These are phyloP conservation scores for Coffea eugenioides DNA, from an alignment of 257 asterid species.

Conservation along the genomic window DNA sequence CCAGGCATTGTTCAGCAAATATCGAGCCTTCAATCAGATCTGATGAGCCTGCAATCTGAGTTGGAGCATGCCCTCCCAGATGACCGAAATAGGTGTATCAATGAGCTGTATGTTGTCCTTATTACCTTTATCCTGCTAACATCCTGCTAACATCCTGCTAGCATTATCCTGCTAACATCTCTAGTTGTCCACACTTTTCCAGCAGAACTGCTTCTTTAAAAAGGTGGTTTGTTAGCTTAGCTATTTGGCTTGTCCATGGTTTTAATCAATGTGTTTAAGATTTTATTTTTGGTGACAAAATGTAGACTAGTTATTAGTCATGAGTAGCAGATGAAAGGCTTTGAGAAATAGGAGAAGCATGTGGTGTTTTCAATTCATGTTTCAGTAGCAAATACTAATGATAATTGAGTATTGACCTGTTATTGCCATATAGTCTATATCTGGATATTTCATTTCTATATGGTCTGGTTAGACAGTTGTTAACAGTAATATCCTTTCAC, in stretches of 20 bases:
- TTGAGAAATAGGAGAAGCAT: neutral
- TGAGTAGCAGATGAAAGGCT: neutral
- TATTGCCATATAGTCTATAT: neutral
- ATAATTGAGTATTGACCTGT: neutral
- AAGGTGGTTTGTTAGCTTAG: neutral
- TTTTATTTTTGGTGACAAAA: neutral
- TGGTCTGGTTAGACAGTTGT: neutral
- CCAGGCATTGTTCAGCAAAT: constrained; percentile 95
- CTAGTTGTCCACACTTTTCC: neutral
- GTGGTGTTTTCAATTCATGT: neutral
- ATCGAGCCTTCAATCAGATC: constrained; percentile 82
- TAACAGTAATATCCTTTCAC: neutral
- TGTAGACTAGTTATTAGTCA: neutral
- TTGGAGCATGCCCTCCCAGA: constrained; percentile 94
- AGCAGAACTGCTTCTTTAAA: neutral
- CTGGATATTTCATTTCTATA: neutral
- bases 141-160: neutral
- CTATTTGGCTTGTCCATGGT: neutral
- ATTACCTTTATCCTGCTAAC: neutral
- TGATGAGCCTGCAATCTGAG: constrained; percentile 81
- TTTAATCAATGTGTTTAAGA: neutral
- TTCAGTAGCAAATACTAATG: neutral
- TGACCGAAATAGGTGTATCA: constrained; percentile 89
- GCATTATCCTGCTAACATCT: neutral
- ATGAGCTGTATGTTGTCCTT: constrained; percentile 70